Evolutionary conservation across 2,329 filamentous ascomycete species (phyloP).

Genomic region (Drechslerella coelobrocha): DNA sequence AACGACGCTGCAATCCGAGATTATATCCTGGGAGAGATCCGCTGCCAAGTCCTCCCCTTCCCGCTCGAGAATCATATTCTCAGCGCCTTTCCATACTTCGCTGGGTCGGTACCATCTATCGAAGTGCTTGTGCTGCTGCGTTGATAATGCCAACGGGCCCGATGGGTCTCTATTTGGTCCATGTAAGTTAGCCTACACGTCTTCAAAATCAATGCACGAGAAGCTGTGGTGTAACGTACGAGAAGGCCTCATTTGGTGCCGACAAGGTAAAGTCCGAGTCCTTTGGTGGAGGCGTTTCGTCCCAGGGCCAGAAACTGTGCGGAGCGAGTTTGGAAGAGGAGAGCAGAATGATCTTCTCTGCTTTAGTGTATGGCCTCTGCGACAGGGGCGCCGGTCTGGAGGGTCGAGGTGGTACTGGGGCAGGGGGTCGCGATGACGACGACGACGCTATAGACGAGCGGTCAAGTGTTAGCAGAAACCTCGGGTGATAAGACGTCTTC

Average conservation of each 20-base stretch:
- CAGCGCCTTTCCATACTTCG: slow-evolving; percentile 64
- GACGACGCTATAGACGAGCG: slow-evolving; percentile 2
- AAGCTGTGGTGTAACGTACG: slow-evolving; percentile 62
- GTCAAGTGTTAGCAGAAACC: neutral
- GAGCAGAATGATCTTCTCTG: slow-evolving; percentile 77
- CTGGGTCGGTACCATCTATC: slow-evolving; percentile 79
- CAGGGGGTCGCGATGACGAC: slow-evolving; percentile 4
- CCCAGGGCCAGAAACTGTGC: slow-evolving; percentile 85
- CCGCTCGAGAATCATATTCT: slow-evolving; percentile 64
- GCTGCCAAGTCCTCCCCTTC: slow-evolving; percentile 63
- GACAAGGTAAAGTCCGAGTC: slow-evolving; percentile 67
- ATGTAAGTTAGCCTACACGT: slow-evolving; percentile 54
- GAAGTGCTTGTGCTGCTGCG: slow-evolving; percentile 76
- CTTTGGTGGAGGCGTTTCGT: slow-evolving; percentile 65
- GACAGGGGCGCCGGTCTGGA: slow-evolving; percentile 20
- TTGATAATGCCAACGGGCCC: slow-evolving; percentile 72
- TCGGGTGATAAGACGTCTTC: neutral
- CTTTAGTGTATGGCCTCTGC: slow-evolving; percentile 67
- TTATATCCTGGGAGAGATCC: slow-evolving; percentile 92
- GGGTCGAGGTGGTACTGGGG: neutral
- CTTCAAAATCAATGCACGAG: slow-evolving; percentile 15
- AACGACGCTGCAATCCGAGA: slow-evolving; percentile 95
- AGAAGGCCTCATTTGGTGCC: slow-evolving; percentile 65
- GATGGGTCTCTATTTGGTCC: slow-evolving; percentile 77
- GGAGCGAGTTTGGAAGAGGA: slow-evolving; percentile 82